Evolutionary conservation across 1,284 basidiomycete species (phyloP).

Genomic region (Leccinum solheimii): DNA sequence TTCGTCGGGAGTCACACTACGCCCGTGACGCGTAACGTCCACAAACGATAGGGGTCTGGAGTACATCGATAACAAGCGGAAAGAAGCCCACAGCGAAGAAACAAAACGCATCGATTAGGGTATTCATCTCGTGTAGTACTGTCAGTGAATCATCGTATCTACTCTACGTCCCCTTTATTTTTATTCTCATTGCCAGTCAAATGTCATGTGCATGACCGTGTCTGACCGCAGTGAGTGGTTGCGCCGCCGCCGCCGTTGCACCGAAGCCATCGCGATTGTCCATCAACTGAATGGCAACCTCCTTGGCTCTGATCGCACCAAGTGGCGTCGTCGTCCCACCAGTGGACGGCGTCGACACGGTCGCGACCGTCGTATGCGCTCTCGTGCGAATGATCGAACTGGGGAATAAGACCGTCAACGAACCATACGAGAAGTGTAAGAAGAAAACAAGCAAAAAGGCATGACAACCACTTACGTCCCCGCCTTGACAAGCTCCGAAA

Average conservation of each 20-base stretch:
- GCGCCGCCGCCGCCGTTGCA: background rate
- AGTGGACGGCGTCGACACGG: conserved; percentile 13
- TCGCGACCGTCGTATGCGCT: conserved; percentile 33
- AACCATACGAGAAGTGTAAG: conserved; percentile 6
- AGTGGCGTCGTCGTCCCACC: conserved; percentile 24
- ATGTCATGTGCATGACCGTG: conserved; percentile 1
- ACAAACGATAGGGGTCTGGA: no score
- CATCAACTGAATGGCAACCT: conserved; percentile 25
- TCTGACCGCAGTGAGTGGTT: conserved; percentile 3
- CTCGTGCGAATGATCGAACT: conserved; percentile 34
- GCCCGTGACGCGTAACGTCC: no score
- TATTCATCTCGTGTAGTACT: background rate
- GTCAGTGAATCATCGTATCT: conserved; percentile 4
- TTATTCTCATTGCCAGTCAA: background rate
- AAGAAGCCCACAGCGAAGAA: no score
- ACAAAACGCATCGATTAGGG: background rate
- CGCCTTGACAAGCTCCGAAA: conserved; percentile 45
- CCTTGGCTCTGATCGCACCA: conserved; percentile 27
- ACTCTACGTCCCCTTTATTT: background rate
- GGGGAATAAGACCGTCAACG: conserved; percentile 5
- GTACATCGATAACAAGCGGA: no score
- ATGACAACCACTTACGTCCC: conserved; percentile 42
- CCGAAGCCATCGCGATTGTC: conserved; percentile 3
- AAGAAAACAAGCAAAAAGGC: background rate
- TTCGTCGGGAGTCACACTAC: no score